These are phyloP conservation scores for Uromyces viciae-fabae DNA, from an alignment of 1,284 basidiomycete species.

Conservation along the genomic window DNA sequence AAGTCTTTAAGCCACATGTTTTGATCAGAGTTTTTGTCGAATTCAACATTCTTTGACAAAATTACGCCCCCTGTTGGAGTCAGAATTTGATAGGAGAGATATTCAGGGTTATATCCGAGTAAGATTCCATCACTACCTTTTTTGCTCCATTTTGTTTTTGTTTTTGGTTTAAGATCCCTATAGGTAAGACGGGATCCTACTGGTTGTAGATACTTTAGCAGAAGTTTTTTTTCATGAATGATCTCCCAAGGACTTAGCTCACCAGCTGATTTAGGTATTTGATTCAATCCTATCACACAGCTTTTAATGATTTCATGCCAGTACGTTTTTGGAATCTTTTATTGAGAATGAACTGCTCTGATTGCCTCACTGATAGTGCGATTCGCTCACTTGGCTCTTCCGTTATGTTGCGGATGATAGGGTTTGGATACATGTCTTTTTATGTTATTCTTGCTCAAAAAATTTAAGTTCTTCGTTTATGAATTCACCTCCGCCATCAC, in stretches of 20 bases:
- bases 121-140: too few relatives aligned
- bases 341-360: background rate
- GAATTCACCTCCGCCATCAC: background rate
- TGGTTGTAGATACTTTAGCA: background rate
- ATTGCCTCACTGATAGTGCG: background rate
- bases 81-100: too few relatives aligned
- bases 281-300: background rate
- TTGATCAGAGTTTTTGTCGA: too few relatives aligned
- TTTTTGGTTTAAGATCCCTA: too few relatives aligned
- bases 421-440: background rate
- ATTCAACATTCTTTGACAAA: too few relatives aligned
- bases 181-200: background rate
- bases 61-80: too few relatives aligned
- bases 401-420: background rate
- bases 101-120: too few relatives aligned
- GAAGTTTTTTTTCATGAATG: background rate
- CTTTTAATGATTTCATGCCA: background rate
- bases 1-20: too few relatives aligned
- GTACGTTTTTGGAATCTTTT: background rate
- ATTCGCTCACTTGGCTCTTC: background rate
- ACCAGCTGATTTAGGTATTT: background rate
- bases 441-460: background rate
- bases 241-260: background rate
- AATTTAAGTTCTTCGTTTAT: background rate
- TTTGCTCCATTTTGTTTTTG: too few relatives aligned